These are phyloP conservation scores for Wickerhamomyces rabaulensis DNA, from an alignment of 805 yeast genomes.

Conservation along the genomic window DNA sequence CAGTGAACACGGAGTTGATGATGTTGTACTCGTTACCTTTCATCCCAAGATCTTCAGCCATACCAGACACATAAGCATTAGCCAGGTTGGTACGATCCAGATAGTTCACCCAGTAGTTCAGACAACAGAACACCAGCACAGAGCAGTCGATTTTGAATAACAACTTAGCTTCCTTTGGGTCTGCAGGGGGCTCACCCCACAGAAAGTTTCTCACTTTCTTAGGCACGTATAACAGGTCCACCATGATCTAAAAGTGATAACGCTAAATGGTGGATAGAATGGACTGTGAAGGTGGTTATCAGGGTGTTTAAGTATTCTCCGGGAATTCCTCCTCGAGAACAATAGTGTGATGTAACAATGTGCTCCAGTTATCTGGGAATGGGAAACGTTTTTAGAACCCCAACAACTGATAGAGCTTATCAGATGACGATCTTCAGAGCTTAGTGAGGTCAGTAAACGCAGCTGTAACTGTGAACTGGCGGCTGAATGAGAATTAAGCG, in stretches of 20 bases:
- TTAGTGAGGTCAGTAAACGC: too few relatives aligned
- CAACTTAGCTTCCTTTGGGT: conserved; percentile 16
- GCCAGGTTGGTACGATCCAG: conserved; percentile 52
- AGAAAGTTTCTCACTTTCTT: conserved; percentile 15
- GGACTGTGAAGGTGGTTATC: background rate
- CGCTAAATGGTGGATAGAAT: background rate
- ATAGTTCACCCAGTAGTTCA: conserved; percentile 38
- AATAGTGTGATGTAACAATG: background rate
- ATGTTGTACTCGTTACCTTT: conserved; percentile 44
- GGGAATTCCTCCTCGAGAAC: background rate
- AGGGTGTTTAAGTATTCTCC: background rate
- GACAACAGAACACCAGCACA: conserved; percentile 19
- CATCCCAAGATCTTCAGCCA: conserved; percentile 51
- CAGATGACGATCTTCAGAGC: background rate
- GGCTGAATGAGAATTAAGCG: too few relatives aligned
- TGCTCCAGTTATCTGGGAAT: background rate
- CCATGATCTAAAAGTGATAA: conserved; percentile 2
- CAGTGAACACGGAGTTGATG: conserved; percentile 50
- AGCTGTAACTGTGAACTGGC: too few relatives aligned
- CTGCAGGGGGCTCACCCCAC: conserved; percentile 23
- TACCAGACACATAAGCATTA: conserved; percentile 63
- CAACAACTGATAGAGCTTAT: background rate
- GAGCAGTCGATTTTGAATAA: conserved; percentile 24
- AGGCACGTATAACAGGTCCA: conserved; percentile 5
- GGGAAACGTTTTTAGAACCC: background rate